Base-by-base conservation (phyloP, 2,329 filamentous ascomycete genomes). In the Aspergillaceae sp. region DNA sequence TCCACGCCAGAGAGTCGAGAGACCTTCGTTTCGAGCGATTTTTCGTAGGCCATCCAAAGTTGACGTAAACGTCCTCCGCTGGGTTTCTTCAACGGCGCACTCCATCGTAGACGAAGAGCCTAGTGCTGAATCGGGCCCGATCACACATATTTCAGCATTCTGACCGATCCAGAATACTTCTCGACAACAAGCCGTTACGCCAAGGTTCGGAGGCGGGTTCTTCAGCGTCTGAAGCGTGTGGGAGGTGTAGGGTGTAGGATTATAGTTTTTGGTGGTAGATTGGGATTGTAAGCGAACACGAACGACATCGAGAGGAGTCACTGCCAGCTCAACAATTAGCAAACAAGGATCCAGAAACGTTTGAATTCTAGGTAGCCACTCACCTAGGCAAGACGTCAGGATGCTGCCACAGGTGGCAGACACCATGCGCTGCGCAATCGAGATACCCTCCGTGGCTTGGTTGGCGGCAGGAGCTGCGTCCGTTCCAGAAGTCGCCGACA, bases 101-200 rank as follows among this genome's bases (percentile, higher is more conserved):
- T 85, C 83, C 46, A 78, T 74, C 11, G 74, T 70, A 7, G 73
- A 61, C 3, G 71, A 67, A 6, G 60, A 35, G 70, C 68, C 41
- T 74, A 70, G 45, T 44, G 54, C 42, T 32, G 30, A 32, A 48
- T 57, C 48, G 28, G 62, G 47, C 49, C 79, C 79, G n/a, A 86
- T 85, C 51, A 95, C 74, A 63, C 90, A 95, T 53, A 85, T 81
- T 48, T 88, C 84, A 27, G 83, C 79, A 65, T 84, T 86, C 62
- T 94, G 90, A 55, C 88, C 90, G 52, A 91, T 82, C 76, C 94
- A 98, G 67, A 97, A 98, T 33, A 98, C 91, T 66, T 98, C 91
- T 50, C 92, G 83, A 64, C 92, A 98, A 69, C 92, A 98, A 35
- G 90, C 83, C 10, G 90, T 95, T 45, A 97, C 87, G 50, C 92